Base-by-base conservation (phyloP, 2,329 filamentous ascomycete species). In the Emmonsiellopsis sp. region DNA sequence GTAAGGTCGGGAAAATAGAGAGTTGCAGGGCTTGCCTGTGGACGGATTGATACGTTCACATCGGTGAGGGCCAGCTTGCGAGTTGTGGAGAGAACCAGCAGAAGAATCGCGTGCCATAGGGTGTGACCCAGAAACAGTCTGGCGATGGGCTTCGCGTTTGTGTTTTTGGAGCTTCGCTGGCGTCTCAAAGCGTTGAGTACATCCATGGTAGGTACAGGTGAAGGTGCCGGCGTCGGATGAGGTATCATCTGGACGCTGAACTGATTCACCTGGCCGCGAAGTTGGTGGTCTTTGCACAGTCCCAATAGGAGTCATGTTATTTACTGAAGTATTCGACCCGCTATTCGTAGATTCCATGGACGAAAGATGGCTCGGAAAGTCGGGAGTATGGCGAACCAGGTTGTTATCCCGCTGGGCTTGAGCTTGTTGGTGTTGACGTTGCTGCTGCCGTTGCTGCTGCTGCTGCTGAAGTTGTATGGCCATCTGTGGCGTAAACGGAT, bases 191-290 rank as follows among this genome's bases (percentile, higher is more conserved):
- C 93, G 86, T 60, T 86, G 77, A 0, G 84, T 85, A 67, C 93
- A 97, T 9, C 90, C 89, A 64, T 95, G 90, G 63, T 95, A 95
- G 0, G 91, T 96, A 71, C 93, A 98, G 1, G 91, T 95, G 72
- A 96, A 98, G 0, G 91, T 95, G 10, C 92, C 92, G 16, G 84
- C 81, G 60, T 95, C 88, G 0, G 89, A 87, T 13, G 77, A 76
- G 2, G 85, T 83, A 41, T 83, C 78, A 1, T 74, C 68, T 0
- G 89, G 89, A 75, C 81, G 76, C 58, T 74, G 65, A 40, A 70
- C 62, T 31, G 65, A 61, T 51, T 67, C 60, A 8, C 62, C 56
- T 16, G 62, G 62, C 34, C 73, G 67, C 32, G 75, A 70, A 32
- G 68, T 63, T 38, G 68, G 67, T 41, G 72, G 69, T 9, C 63